These are phyloP conservation scores for Xylariaceae sp. DNA, from an alignment of 2,329 filamentous ascomycete species.

Conservation along the genomic window DNA sequence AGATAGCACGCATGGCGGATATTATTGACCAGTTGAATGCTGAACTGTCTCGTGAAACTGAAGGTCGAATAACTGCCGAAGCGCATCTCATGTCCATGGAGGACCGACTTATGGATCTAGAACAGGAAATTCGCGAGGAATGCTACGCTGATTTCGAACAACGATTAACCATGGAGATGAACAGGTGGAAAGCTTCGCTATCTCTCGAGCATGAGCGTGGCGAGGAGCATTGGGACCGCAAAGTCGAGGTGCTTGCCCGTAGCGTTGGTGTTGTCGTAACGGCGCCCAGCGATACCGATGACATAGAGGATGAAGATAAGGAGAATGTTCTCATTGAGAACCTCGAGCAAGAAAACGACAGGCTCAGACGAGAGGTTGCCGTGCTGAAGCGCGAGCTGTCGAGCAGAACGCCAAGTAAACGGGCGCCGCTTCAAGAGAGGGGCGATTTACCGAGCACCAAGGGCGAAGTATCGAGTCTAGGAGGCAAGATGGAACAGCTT, in stretches of 20 bases:
- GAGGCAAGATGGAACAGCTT: conserved; percentile 57
- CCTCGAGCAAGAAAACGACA: conserved; percentile 73
- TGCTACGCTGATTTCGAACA: conserved; percentile 86
- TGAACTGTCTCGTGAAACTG: conserved; percentile 73
- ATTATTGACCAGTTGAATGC: conserved; percentile 78
- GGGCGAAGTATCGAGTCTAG: conserved; percentile 45
- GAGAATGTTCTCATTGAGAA: conserved; percentile 68
- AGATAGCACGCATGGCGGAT: conserved; percentile 78
- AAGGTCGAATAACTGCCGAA: conserved; percentile 74
- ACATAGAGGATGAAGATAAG: conserved; percentile 58
- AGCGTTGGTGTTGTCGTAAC: conserved; percentile 53
- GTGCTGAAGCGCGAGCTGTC: conserved; percentile 70
- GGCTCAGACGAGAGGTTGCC: conserved; percentile 68
- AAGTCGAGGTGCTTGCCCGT: conserved; percentile 75
- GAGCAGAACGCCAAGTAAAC: conserved; percentile 67
- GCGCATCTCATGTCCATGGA: conserved; percentile 74
- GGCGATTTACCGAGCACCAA: conserved; percentile 48
- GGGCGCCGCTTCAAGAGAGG: conserved; percentile 60
- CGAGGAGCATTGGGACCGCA: conserved; percentile 86
- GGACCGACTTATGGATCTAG: conserved; percentile 69
- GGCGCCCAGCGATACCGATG: conserved; percentile 51
- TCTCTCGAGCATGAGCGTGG: conserved; percentile 79
- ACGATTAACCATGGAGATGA: conserved; percentile 74
- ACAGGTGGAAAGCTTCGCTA: conserved; percentile 80
- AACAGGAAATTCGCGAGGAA: conserved; percentile 86